Conservation (phyloP, 2,329 filamentous ascomycete genomes). For the Alternaria infectoria region DNA sequence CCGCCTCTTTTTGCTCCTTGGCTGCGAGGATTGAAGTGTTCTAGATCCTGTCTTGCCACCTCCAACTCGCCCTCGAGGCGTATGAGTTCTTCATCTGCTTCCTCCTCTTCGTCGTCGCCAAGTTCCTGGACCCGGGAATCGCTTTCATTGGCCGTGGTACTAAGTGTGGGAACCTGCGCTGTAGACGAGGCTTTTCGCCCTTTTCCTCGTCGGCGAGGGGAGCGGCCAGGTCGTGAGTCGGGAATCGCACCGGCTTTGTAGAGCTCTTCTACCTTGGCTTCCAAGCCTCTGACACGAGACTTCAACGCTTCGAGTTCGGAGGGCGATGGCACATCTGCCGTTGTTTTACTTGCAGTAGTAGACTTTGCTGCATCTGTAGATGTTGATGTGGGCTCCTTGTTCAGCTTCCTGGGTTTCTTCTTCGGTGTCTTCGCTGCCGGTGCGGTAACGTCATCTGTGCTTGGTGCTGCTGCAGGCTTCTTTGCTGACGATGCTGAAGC, state of each 20-base stretch:
- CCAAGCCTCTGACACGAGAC: conserved; percentile 42
- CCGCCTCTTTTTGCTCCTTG: conserved; percentile 12
- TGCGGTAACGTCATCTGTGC: conserved; percentile 8
- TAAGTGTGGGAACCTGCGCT: conserved; percentile 27
- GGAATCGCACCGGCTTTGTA: conserved; percentile 26
- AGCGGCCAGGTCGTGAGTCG: conserved; percentile 26
- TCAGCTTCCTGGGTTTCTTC: conserved; percentile 42
- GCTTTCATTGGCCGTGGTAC: neutral
- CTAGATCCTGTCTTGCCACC: conserved; percentile 39
- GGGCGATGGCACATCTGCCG: conserved; percentile 17
- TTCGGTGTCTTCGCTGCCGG: neutral
- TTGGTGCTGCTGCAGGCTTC: conserved; percentile 2
- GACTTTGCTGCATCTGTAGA: conserved; percentile 1
- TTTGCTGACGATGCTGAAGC: conserved; percentile 2
- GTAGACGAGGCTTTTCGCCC: conserved; percentile 35
- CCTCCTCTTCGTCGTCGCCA: conserved; percentile 27
- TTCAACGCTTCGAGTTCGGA: conserved; percentile 46
- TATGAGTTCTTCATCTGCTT: conserved; percentile 41
- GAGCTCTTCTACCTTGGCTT: conserved; percentile 47
- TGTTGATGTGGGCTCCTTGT: conserved; percentile 33
- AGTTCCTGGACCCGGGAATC: conserved; percentile 22
- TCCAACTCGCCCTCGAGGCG: conserved; percentile 43
- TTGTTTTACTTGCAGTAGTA: neutral
- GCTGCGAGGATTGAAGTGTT: conserved; percentile 25
- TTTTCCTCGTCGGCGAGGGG: conserved; percentile 42